A percentile compares a stretch with the other conserved stretches of the same genome.
Evolutionary conservation across 2,329 filamentous ascomycete species (phyloP).

Genomic region (Pyrenophora seminiperda): DNA sequence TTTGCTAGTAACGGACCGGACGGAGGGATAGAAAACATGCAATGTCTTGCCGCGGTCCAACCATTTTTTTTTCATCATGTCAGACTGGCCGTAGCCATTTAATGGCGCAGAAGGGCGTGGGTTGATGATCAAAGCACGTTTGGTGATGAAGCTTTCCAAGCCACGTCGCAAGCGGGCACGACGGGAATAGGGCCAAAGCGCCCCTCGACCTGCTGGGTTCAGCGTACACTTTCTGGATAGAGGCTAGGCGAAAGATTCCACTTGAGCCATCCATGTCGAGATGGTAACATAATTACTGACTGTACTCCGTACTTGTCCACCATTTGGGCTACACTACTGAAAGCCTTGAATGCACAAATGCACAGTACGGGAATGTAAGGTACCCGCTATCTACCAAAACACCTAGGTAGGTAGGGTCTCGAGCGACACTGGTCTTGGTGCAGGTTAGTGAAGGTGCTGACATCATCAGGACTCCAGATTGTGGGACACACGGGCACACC

Average conservation of each 20-base stretch:
- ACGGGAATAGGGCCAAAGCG: conserved; percentile 12
- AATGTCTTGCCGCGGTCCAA: background rate
- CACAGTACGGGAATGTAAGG: too few species aligned
- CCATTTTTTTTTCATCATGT: background rate
- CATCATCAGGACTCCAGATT: background rate
- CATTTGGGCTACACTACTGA: too few species aligned
- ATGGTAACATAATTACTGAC: too few species aligned
- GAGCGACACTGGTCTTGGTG: conserved; percentile 4
- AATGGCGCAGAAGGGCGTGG: conserved; percentile 2
- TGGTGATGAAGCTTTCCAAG: conserved; percentile 15
- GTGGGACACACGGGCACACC: background rate
- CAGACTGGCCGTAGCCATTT: conserved; percentile 1
- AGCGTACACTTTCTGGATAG: conserved; percentile 2
- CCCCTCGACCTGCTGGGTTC: conserved; percentile 7
- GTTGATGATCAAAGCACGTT: conserved; percentile 17
- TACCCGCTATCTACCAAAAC: too few species aligned
- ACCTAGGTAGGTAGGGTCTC: background rate
- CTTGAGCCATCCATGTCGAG: too few species aligned
- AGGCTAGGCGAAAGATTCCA: background rate
- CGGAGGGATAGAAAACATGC: background rate
- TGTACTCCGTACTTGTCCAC: too few species aligned
- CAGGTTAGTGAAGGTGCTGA: conserved; percentile 1
- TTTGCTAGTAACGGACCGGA: background rate
- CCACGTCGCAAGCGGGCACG: conserved; percentile 12
- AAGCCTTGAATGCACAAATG: too few species aligned